Percentiles rank a stretch among this genome's conserved stretches.
phyloP scores from a whole-genome alignment of 2,329 filamentous ascomycete species.

The Microthyrium microscopicum region DNA sequence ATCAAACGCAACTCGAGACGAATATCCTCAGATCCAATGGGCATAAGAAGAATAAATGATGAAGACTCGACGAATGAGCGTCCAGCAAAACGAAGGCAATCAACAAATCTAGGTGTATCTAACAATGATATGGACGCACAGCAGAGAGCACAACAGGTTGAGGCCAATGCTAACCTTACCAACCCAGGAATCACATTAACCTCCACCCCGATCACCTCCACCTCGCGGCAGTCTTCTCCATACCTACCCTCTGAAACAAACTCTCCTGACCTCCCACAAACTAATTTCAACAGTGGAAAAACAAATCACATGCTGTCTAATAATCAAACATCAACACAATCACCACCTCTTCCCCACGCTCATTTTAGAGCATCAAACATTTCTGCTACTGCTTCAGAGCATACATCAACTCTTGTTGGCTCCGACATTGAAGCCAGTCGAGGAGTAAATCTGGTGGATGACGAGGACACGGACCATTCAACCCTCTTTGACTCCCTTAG shows the following conservation, averaged over 20 bases:
- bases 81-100: constrained; percentile 20
- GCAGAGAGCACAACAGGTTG: background rate
- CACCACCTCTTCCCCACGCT: constrained; percentile 9
- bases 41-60: constrained; percentile 1
- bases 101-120: constrained; percentile 23
- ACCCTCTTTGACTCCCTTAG: constrained; percentile 64
- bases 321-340: constrained; percentile 4
- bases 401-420: constrained; percentile 48
- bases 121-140: constrained; percentile 1
- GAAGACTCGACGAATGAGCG: constrained; percentile 9
- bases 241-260: background rate
- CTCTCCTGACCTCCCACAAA: constrained; percentile 4
- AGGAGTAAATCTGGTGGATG: constrained; percentile 50
- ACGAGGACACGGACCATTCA: constrained; percentile 62
- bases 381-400: constrained; percentile 41
- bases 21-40: background rate
- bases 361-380: constrained; percentile 30
- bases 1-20: background rate
- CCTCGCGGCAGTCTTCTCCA: constrained; percentile 6
- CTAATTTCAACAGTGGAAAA: no score
- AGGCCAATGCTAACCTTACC: background rate
- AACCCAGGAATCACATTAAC: constrained; percentile 1
- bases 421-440: constrained; percentile 54
- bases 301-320: background rate
- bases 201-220: constrained; percentile 9